Evolutionary conservation across 768 basidiomycete species (phyloP), one percentile per base, ranked within the genome.

Genomic region (Phaffia tasmanica): DNA sequence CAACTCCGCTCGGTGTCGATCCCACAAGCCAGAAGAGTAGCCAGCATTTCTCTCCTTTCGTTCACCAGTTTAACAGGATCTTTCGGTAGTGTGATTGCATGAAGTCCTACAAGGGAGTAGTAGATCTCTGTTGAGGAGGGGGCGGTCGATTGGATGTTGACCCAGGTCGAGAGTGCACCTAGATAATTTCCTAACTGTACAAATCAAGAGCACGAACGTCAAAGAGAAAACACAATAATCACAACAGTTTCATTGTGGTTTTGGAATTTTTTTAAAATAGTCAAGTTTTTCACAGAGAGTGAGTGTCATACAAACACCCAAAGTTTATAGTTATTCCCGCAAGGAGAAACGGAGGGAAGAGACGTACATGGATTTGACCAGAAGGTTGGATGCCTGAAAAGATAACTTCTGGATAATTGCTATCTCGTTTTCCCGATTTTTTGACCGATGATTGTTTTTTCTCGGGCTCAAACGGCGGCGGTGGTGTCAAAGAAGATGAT

Each of bases 331-430:
- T 2, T 87, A 83, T 0, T 91, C 70, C 71, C 46, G 19, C 48
- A 46, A 18, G 11, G 64, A 23, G 23, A 23, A 54, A 30, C 27
- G 25, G 54, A 19, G 29, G 30, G 30, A 18, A 47, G 48, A 15
- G n/a, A 61, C 70, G 29, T n/a, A 75, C 74, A 89, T 1, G 93
- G 16, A 69, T 60, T 25, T 62, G 63, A 4, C 67, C 67, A 6
- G 48, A 93, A 0, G 93, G 93, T 73, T 94, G 93, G 35, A 97
- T 94, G 3, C 91, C 93, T 16, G 88, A 90, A 75, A 97, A 87
- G 48, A 67, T 67, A 47, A 42, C 35, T 42, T 42, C 35, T 42
- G 35, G 35, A 42, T 42, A 11, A 5, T 42, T 42, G 35, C 4
- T 5, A 42, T 42, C 35, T 11, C 35, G 35, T 42, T 42, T 42